Base-by-base conservation (phyloP, 805 yeast species). In the Metschnikowia orientalis region DNA sequence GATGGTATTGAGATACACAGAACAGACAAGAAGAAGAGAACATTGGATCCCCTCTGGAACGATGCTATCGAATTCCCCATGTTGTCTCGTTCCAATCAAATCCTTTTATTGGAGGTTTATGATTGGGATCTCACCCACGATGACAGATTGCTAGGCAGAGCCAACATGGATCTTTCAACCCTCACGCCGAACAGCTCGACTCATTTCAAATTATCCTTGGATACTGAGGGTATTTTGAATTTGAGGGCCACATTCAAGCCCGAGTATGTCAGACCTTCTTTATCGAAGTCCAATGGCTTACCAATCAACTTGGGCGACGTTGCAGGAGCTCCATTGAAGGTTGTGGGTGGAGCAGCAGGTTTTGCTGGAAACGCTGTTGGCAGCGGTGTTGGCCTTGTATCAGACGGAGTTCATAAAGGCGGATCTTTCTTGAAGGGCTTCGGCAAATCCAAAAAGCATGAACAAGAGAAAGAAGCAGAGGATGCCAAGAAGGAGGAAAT, bases 91-190 rank as follows among this genome's bases (percentile, higher is more conserved):
- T 61, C 77, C 2, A 71, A 82, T 51, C 62, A 73, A 16, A 47
- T 60, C 11, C 53, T 81, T 18, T 41, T 56, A 20, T 45, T 79
- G 15, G 71, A 69, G 27, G 75, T 79, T 11, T 73, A 60, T 48
- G 92, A 84, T 56, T 84, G 90, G 90, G 92, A 84, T 57, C 68
- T 81, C 52, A 73, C 88, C 15, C 89, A 85, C 42, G 73, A 69
- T 32, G 76, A 79, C 56, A 83, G 77, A 42, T 52, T 68, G 15
- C 55, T 84, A 31, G 89, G 89, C 26, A 47, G 57, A 20, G 72
- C 69, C 6, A 43, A 41, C 1, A 41, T 83, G 21, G 80, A 80
- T 44, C 54, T 79, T 11, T 56, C 73, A 1, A 40, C 64, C 2
- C 45, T 83, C 24, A 63, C 62, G n/a, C 72, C 79, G 2, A 58